Evolutionary conservation across 2,329 filamentous ascomycete genomes (phyloP), one percentile per base, ranked within the genome.

Genomic region (Pseudocercospora pini-densiflorae): DNA sequence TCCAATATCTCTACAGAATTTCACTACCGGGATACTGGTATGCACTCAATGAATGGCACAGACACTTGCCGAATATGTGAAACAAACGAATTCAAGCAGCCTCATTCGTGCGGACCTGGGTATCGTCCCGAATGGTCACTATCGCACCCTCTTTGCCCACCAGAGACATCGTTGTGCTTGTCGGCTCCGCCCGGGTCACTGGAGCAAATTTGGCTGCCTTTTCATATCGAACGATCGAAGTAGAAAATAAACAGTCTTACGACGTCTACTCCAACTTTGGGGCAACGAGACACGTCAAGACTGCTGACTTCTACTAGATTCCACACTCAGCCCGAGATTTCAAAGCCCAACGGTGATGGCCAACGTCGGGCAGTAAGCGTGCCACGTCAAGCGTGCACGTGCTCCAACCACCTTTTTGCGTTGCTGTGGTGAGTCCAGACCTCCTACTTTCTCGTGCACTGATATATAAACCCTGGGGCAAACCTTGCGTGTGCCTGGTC

Each of bases 341-440:
- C 24, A 23, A 10, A 29, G 51, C 51, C 51, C 51, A 27, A 31
- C 1, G 24, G 19, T 5, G 51, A 55, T 55, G 47, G 47, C 14
- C 47, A 51, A 8, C 47, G 19, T 51, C 51, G 51, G 51, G 51
- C 51, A 7, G 51, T 55, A 55, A 55, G 31, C 55, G 27, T 58
- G 54, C 54, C 54, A 58, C 54, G 54, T 58, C 9, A 58, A 58
- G 29, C 19, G 55, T 58, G 55, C 55, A 43, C 55, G 55, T 43
- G 55, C 55, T 58, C 51, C 51, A 55, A 55, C 51, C 27, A 55
- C 16, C 24, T 43, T 58, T 58, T 16, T 36, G 55, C 31, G 55
- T 58, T 43, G 31, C 55, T 27, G 12, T 14, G 55, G 7, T 43
- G 31, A 58, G 55, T 58, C 55, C 55, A 58, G 31, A 58, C 55